Base-by-base conservation (phyloP, 2,329 filamentous ascomycete genomes). In the Trichoderma brevicompactum region DNA sequence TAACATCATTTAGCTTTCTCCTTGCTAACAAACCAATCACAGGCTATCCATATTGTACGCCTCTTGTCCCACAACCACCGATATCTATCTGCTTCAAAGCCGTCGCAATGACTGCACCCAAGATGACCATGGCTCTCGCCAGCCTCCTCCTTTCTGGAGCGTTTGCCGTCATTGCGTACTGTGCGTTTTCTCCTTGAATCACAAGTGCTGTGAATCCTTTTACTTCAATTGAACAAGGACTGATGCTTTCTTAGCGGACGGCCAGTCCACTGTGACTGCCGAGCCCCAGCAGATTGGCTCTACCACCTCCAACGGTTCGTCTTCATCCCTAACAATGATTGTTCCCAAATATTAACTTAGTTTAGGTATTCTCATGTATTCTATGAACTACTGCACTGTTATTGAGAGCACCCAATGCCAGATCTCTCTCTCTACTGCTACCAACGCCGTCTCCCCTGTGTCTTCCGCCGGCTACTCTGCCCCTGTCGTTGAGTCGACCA, bases 311-410 rank as follows among this genome's bases (percentile, higher is more conserved):
- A 73, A 72, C 10, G 77, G 77, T 77, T 72, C 66, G 67, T 66
- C 7, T 5, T 13, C 54, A 40, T 13, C 19, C 32, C 19, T 7
- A 15, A 13, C 15, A 36, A 10, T 36, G 38, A 17, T 17, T 28
- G 23, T 10, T 2, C 53, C 19, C 40, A 23, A 38, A 46, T n/a
- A 34, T 43, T 32, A 23, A 54, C 49, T 49, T 41, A 54, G 65
- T 52, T 15, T 64, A 79, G 76, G 76, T 2, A 68, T 70, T 23
- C 60, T 75, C 36, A 67, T 79, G 49, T 75, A 76, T 68, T 73
- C 76, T 34, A 72, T 77, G 69, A 78, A 77, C 69, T 68, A 76
- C 62, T 79, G 78, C 72, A 74, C 72, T 67, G 66, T 79, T 56
- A 68, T 77, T 34, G 71, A 76, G 34, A 72, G 72, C 64, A 79